Base-by-base conservation (phyloP, 352 stramenopile species). In the Thraustotheca clavata region DNA sequence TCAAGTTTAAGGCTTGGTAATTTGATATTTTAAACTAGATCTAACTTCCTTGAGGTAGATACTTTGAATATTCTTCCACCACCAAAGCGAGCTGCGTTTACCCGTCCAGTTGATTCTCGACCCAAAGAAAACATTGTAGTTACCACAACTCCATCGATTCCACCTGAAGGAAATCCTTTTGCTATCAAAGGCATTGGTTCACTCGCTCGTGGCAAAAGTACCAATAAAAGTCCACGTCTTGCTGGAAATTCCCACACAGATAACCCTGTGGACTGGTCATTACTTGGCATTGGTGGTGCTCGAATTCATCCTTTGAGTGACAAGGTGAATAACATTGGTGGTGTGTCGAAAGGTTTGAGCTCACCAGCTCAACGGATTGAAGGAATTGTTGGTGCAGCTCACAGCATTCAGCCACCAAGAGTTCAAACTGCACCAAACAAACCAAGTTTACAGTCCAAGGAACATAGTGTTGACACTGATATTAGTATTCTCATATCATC, bases 171-270 rank as follows among this genome's bases (percentile, higher is more conserved):
- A 34, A 43, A 31, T 0, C 14, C 38, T 18, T 65, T 65, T 65
- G 24, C 57, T 26, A 33, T 65, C n/a, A 65, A 52, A 65, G 24
- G 57, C 5, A 40, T 65, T 2, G 57, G 57, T 8, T 11, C n/a
- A 8, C 14, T 9, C 43, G 43, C n/a, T 9, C 43, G 43, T 31
- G 34, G 34, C 2, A 24, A 24, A 24, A 11, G 14, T 52, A n/a
- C n/a, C n/a, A 35, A 9, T 9, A 24, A 52, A 14, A 24, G 11
- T 52, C 43, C 3, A 24, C 43, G 7, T 31, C 24, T 9, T 52
- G 34, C n/a, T 24, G 43, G 43, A 14, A 31, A 14, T 18, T 11
- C 43, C 1, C 24, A 24, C 2, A 31, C 31, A 1, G 43, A 52
- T 18, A 31, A 9, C 9, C 12, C 7, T 11, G 14, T 52, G 9